Evolutionary conservation across 441 rosid species (phyloP).

Genomic region (Lepidium campestre): DNA sequence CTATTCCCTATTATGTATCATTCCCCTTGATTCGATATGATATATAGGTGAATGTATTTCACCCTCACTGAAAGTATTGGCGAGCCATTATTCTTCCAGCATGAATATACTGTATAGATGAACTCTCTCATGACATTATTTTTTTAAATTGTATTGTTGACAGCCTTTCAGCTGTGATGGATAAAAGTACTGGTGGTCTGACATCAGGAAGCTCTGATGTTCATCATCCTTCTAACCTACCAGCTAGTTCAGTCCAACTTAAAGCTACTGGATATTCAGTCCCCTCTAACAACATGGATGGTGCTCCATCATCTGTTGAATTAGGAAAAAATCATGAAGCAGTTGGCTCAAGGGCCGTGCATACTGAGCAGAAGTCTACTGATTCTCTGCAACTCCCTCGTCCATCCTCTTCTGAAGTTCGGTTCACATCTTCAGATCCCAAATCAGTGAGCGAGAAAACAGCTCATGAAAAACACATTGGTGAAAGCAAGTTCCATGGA

Average conservation of each 20-base stretch:
- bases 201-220: slow-evolving; percentile 39
- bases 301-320: slow-evolving; percentile 30
- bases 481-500: slow-evolving; percentile 42
- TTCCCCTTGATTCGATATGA: neutral
- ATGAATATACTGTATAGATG: neutral
- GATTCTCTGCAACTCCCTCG: slow-evolving; percentile 33
- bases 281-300: slow-evolving; percentile 30
- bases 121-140: slow-evolving; percentile 9
- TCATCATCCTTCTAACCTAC: slow-evolving; percentile 24
- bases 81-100: neutral
- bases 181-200: slow-evolving; percentile 44
- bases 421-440: slow-evolving; percentile 60
- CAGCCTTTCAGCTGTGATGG: slow-evolving; percentile 43
- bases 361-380: slow-evolving; percentile 34
- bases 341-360: slow-evolving; percentile 37
- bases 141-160: slow-evolving; percentile 14
- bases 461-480: slow-evolving; percentile 38
- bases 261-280: slow-evolving; percentile 36
- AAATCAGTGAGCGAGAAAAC: slow-evolving; percentile 46
- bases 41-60: neutral
- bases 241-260: slow-evolving; percentile 34
- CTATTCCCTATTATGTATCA: neutral
- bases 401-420: slow-evolving; percentile 54
- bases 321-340: slow-evolving; percentile 32
- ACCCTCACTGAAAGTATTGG: slow-evolving; percentile 6